A percentile compares a stretch with the other conserved stretches of the same genome.
phyloP scores from a whole-genome alignment of 164 flowering plant species.

The Dillenia turbinata region DNA sequence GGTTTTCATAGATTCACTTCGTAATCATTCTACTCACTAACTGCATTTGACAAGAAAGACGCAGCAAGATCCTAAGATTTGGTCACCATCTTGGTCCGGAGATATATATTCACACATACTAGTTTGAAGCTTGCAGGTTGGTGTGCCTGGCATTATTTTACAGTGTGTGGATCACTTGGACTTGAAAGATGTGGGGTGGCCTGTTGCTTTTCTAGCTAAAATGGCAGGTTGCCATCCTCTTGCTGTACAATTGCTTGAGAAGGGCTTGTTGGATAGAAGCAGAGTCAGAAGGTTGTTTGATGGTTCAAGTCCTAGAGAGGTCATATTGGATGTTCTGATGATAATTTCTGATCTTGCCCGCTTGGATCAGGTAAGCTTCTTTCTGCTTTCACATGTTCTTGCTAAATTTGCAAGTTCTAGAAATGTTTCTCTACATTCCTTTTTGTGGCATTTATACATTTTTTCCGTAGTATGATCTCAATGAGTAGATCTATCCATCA shows the following conservation, averaged over 20 bases:
- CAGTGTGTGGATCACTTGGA: slow-evolving; percentile 75
- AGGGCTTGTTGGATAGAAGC: slow-evolving; percentile 74
- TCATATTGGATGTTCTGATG: slow-evolving; percentile 71
- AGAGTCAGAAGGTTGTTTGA: slow-evolving; percentile 59
- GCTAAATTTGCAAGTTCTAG: not conserved
- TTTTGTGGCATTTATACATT: too few relatives aligned
- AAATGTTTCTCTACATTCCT: too few relatives aligned
- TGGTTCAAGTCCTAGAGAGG: slow-evolving; percentile 67
- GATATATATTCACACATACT: too few relatives aligned
- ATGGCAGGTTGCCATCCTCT: slow-evolving; percentile 60
- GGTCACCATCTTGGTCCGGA: too few relatives aligned
- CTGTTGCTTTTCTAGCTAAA: slow-evolving; percentile 93
- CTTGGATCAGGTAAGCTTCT: slow-evolving; percentile 75
- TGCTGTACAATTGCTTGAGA: slow-evolving; percentile 70
- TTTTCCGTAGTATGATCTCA: too few relatives aligned
- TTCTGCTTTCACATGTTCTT: not conserved
- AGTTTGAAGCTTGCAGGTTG: slow-evolving; percentile 46
- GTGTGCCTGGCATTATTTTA: slow-evolving; percentile 59
- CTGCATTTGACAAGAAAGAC: too few relatives aligned
- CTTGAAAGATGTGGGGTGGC: slow-evolving; percentile 58
- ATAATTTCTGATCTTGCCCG: slow-evolving; percentile 92
- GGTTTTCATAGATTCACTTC: too few relatives aligned
- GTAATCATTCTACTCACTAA: too few relatives aligned
- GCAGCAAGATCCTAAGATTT: too few relatives aligned
- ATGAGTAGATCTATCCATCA: too few relatives aligned